Percentiles rank a stretch among this genome's conserved stretches.
Evolutionary conservation across 352 stramenopile genomes (phyloP).

Genomic region (Globisporangium carolinianum): DNA sequence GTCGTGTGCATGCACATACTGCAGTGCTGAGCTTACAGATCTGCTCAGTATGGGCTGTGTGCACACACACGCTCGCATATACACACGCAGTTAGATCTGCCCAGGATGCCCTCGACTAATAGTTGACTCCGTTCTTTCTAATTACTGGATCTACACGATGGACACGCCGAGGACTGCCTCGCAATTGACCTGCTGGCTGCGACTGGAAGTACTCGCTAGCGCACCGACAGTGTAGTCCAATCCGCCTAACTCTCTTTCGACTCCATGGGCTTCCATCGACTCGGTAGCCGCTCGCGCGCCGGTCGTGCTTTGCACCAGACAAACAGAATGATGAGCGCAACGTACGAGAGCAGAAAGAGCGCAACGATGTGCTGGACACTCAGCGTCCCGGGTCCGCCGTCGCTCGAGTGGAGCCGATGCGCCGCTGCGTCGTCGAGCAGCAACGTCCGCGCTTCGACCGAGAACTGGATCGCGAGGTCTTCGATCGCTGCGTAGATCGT

Average conservation of each 20-base stretch:
- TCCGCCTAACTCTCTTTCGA: constrained; percentile 49
- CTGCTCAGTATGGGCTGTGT: too few species aligned
- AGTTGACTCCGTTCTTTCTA: too few species aligned
- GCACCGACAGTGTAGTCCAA: too few species aligned
- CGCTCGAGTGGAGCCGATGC: constrained; percentile 16
- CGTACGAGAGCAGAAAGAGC: constrained; percentile 58
- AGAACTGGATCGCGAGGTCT: constrained; percentile 75
- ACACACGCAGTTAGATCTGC: too few species aligned
- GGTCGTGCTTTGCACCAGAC: constrained; percentile 74
- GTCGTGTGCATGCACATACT: too few species aligned
- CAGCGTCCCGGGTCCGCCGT: constrained; percentile 24
- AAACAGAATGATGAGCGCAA: constrained; percentile 58
- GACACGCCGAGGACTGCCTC: too few species aligned
- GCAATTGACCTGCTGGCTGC: too few species aligned
- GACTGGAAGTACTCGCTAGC: too few species aligned
- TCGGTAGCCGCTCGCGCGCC: constrained; percentile 64
- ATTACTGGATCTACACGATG: too few species aligned
- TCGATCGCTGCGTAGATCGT: constrained; percentile 77
- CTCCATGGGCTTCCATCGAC: constrained; percentile 72
- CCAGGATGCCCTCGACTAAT: too few species aligned
- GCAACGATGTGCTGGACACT: constrained; percentile 61
- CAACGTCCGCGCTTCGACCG: constrained; percentile 54
- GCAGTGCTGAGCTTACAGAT: too few species aligned
- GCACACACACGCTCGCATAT: too few species aligned
- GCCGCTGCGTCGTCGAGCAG: constrained; percentile 30